Conservation (phyloP, 768 basidiomycete species). For the Trichaptum fuscoviolaceum region DNA sequence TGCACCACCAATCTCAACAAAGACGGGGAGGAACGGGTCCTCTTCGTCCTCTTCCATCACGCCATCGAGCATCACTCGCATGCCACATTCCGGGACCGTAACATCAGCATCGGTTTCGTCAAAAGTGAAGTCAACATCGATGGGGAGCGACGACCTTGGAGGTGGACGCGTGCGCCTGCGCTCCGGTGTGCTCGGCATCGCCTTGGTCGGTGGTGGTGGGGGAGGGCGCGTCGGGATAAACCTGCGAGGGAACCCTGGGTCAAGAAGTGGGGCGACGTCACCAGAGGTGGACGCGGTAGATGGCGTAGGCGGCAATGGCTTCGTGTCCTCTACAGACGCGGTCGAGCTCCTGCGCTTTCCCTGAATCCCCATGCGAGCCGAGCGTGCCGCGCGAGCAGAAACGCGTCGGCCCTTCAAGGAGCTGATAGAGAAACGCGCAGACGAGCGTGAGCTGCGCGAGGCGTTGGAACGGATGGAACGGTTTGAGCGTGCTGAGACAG, state of each 20-base stretch:
- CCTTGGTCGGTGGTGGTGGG: not conserved
- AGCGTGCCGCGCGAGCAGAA: not conserved
- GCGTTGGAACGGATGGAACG: not conserved
- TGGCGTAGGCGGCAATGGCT: not conserved
- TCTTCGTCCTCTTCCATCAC: not conserved
- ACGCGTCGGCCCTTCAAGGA: not conserved
- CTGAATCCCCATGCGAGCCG: not conserved
- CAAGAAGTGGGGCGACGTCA: not conserved
- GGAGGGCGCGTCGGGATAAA: not conserved
- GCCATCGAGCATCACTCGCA: not conserved
- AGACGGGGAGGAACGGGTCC: not conserved
- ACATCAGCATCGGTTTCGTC: not conserved
- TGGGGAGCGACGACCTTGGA: not conserved
- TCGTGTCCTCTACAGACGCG: not conserved
- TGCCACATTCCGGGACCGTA: not conserved
- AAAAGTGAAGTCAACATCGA: not conserved
- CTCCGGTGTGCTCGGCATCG: not conserved
- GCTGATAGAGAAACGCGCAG: not conserved
- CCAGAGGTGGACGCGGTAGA: not conserved
- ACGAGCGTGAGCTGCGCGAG: not conserved
- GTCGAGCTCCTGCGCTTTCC: slow-evolving; percentile 3
- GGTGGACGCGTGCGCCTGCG: slow-evolving; percentile 1
- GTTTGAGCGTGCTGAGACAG: not conserved
- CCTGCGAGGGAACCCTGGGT: not conserved
- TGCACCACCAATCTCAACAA: not conserved